Evolutionary conservation across 2,329 filamentous ascomycete species (phyloP).

Genomic region (Aspergillus tamarii): DNA sequence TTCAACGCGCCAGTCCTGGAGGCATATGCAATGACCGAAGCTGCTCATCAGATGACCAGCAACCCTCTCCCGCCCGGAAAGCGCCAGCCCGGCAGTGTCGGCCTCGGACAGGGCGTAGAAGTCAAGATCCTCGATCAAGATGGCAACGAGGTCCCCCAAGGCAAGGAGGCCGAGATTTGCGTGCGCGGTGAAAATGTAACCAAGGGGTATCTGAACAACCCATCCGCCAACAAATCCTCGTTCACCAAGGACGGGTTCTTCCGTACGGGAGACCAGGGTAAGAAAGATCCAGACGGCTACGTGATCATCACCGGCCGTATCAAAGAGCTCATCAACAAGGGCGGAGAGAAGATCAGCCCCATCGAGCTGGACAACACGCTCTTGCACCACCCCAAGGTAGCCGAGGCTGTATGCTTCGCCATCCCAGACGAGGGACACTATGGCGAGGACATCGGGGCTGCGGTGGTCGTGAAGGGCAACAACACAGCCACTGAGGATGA

Average conservation of each 20-base stretch:
- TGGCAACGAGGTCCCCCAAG: slow-evolving; percentile 69
- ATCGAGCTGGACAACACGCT: slow-evolving; percentile 86
- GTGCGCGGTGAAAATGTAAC: slow-evolving; percentile 83
- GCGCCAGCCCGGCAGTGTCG: slow-evolving; percentile 80
- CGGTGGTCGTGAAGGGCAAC: slow-evolving; percentile 72
- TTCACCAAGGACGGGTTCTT: slow-evolving; percentile 81
- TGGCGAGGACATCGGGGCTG: slow-evolving; percentile 78
- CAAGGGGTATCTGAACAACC: slow-evolving; percentile 82
- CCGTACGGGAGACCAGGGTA: slow-evolving; percentile 85
- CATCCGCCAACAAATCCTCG: slow-evolving; percentile 71
- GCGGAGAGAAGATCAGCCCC: slow-evolving; percentile 85
- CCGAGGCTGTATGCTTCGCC: slow-evolving; percentile 81
- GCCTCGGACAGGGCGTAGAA: slow-evolving; percentile 80
- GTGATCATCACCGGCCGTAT: slow-evolving; percentile 87
- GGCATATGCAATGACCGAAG: slow-evolving; percentile 92
- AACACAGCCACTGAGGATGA: slow-evolving; percentile 60
- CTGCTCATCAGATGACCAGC: slow-evolving; percentile 57
- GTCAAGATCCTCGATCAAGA: slow-evolving; percentile 73
- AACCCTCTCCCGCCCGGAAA: slow-evolving; percentile 71
- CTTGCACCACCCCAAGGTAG: slow-evolving; percentile 70
- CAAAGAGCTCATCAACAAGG: slow-evolving; percentile 89
- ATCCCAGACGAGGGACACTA: slow-evolving; percentile 76
- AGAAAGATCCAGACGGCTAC: slow-evolving; percentile 78
- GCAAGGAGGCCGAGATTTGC: slow-evolving; percentile 78
- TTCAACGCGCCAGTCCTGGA: slow-evolving; percentile 82